Conservation (phyloP, 768 basidiomycete species). For the Dendrothele bispora region DNA sequence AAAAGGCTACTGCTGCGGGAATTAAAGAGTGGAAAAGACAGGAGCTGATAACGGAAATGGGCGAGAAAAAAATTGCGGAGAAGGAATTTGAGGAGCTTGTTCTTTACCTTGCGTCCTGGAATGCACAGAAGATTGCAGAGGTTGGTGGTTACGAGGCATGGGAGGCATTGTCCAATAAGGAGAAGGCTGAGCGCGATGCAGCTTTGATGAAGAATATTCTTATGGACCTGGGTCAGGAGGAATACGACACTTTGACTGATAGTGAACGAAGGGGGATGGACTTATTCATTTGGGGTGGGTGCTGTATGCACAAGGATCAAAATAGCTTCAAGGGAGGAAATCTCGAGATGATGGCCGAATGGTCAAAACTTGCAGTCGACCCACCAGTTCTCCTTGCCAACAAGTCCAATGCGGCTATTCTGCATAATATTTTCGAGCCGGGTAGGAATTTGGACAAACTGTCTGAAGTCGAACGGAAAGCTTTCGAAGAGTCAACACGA, state of each 20-base stretch:
- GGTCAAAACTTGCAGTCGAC: constrained; percentile 4
- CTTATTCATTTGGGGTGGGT: constrained; percentile 25
- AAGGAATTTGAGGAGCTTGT: background rate
- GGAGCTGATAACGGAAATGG: constrained; percentile 1
- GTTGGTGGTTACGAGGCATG: constrained; percentile 18
- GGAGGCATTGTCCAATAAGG: constrained; percentile 13
- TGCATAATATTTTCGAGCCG: constrained; percentile 13
- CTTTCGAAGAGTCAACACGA: constrained; percentile 11
- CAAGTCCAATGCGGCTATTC: constrained; percentile 20
- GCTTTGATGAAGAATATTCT: too few species aligned
- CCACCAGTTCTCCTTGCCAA: constrained; percentile 20
- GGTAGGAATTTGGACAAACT: background rate
- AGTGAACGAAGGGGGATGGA: constrained; percentile 7
- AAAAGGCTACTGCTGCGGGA: constrained; percentile 18
- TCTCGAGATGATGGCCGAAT: constrained; percentile 13
- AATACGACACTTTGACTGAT: too few species aligned
- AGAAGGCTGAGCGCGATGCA: too few species aligned
- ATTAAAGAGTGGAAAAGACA: constrained; percentile 7
- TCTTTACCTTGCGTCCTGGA: constrained; percentile 2
- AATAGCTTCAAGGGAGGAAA: constrained; percentile 23
- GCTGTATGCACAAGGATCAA: constrained; percentile 30
- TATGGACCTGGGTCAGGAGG: too few species aligned
- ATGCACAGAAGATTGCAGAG: constrained; percentile 5
- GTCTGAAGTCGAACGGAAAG: constrained; percentile 1
- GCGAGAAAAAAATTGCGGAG: constrained; percentile 13